Evolutionary conservation across 2,329 filamentous ascomycete genomes (phyloP), one percentile per base, ranked within the genome.

Genomic region (Westerdykella aurantiaca): DNA sequence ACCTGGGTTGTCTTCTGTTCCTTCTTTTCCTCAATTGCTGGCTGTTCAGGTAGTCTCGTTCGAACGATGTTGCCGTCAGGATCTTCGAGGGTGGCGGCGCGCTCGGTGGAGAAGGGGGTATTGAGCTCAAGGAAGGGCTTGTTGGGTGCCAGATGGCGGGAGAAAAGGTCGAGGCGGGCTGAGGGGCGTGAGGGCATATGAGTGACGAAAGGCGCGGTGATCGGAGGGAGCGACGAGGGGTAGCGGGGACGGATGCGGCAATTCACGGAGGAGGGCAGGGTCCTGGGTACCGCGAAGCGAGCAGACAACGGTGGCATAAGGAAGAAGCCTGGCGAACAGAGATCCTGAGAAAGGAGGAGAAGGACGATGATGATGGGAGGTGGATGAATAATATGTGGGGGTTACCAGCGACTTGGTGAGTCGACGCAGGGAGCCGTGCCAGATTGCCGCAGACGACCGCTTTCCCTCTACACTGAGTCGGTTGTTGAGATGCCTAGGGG

Each of bases 101-200:
- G 73, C 64, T 82, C 78, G 60, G 76, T 77, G 55, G 78, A 80
- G 66, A 79, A 83, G 43, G 79, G 79, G 18, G 80, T 82, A 66
- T 82, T 82, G 44, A 82, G 66, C 48, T 79, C 75, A 49, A 80
- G 72, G 59, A 76, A 69, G 46, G 77, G 71, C 53, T 72, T 73
- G 33, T 14, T 14, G 55, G 74, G 68, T 58, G 77, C 73, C 52
- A 83, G 71, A 60, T 83, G 80, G 65, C 77, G 75, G 53, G 78
- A 76, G 63, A 83, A 77, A 64, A 82, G 75, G 64, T 72, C 74
- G 52, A 81, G 67, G 44, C 78, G 75, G 53, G 69, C 69, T 59
- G 55, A 69, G 66, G 62, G 64, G 54, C 61, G 62, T 61, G 63
- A 58, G 52, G 60, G 47, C 46, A 53, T 49, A 53, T 55, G 31